Base-by-base conservation (phyloP, 139 green algal species). In the Tetradesmus obliquus region DNA sequence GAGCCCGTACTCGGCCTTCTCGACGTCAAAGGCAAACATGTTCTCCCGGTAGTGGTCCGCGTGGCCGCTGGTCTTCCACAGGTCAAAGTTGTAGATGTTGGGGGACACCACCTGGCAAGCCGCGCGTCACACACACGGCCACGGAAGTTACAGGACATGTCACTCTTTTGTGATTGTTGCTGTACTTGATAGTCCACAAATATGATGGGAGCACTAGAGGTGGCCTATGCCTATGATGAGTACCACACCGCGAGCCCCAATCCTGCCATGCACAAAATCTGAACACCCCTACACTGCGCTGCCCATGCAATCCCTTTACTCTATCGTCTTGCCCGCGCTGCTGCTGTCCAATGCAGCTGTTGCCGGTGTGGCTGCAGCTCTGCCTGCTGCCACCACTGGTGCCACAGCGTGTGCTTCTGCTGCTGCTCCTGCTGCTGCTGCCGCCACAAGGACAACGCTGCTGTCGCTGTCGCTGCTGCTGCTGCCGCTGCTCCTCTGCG, bases 41-140 rank as follows among this genome's bases (percentile, higher is more conserved):
- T 99, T 99, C 58, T 99, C 96, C 91, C 97, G 97, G 95, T 99
- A 99, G 95, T 99, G 98, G 69, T 96, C 98, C 3, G 98, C 98
- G 92, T 99, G 98, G 17, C 98, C 98, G 15, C 91, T 97, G 10
- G 95, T 99, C 87, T 97, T 96, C 98, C 98, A 99, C 55, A 99
- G 94, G 87, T 99, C 97, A 90, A 99, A 98, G 95, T 99, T 99
- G 97, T 97, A 99, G 82, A 99, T 98, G 96, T 99, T 99, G 91
- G 98, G 98, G 0, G 97, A 98, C 22, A 99, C 93, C 7, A 92
- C 90, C 90, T 92, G 90, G 20, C 32, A 45, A 45, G 32, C 32
- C 32, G 32, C 32, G 32, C 32, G 32, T n/a, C 74, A 20, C 9
- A 20, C 74, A 13, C 10, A 13, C 13, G 62, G 62, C 62, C 32